These are phyloP conservation scores for Grammothele lineata DNA, from an alignment of 768 basidiomycete species.

Conservation along the genomic window DNA sequence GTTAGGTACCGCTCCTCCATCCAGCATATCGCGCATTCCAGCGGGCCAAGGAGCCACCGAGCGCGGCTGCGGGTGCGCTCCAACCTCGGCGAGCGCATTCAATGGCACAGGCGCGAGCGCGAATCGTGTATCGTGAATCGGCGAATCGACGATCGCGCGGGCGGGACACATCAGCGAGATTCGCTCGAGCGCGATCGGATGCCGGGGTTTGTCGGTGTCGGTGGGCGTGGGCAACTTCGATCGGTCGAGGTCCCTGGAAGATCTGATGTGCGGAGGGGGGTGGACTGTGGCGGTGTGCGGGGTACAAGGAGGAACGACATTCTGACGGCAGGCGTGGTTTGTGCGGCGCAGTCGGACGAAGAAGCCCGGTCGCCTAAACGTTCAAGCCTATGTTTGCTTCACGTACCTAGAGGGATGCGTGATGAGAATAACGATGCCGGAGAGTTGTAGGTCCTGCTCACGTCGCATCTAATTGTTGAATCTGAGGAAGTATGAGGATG, in stretches of 20 bases:
- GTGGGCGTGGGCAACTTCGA: no score
- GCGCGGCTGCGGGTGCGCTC: no score
- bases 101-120: background rate
- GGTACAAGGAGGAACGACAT: slow-evolving; percentile 11
- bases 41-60: background rate
- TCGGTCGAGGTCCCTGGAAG: slow-evolving; percentile 12
- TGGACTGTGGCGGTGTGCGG: slow-evolving; percentile 14
- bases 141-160: slow-evolving; percentile 11
- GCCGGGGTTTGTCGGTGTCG: background rate
- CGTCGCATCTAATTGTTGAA: slow-evolving; percentile 96
- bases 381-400: no score
- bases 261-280: slow-evolving; percentile 10
- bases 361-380: no score
- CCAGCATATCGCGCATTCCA: slow-evolving; percentile 14
- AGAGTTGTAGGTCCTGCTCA: no score
- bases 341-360: no score
- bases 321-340: no score
- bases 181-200: slow-evolving; percentile 10
- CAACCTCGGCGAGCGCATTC: background rate
- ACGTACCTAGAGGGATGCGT: no score
- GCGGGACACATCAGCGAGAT: slow-evolving; percentile 10
- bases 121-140: slow-evolving; percentile 9
- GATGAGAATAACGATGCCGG: no score
- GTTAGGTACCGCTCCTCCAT: background rate
- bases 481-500: slow-evolving; percentile 80